Percentiles rank a stretch among this genome's conserved stretches.
phyloP scores from a whole-genome alignment of 2,329 filamentous ascomycete species.

The Ophiocordyceps australis region DNA sequence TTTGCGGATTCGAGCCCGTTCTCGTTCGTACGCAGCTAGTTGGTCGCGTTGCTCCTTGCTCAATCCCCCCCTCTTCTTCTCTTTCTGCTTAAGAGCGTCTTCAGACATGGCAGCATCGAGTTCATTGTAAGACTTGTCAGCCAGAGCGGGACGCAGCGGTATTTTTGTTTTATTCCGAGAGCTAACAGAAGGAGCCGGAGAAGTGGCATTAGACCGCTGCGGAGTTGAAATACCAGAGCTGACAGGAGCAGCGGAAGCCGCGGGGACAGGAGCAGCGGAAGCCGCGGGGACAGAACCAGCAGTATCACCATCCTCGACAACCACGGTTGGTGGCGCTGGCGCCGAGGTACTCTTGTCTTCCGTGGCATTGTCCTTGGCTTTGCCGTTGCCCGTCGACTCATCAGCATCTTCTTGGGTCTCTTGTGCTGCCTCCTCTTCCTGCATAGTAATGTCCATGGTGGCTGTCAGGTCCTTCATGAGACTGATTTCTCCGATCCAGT shows the following conservation, averaged over 20 bases:
- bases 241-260: no score
- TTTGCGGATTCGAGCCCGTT: conserved; percentile 67
- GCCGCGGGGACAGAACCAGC: conserved; percentile 11
- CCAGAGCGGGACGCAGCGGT: conserved; percentile 68
- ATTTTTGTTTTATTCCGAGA: conserved; percentile 33
- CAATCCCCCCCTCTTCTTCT: conserved; percentile 77
- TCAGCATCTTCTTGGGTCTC: conserved; percentile 21
- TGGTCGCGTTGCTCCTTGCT: conserved; percentile 89
- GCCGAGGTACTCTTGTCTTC: conserved; percentile 8
- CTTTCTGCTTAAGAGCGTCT: conserved; percentile 22
- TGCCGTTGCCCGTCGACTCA: conserved; percentile 39
- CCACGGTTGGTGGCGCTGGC: conserved; percentile 19
- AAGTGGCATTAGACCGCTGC: conserved; percentile 9
- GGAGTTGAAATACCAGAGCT: not conserved
- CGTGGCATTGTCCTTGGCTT: conserved; percentile 36
- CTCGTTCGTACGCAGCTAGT: conserved; percentile 70
- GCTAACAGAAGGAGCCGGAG: conserved; percentile 21
- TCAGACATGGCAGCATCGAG: conserved; percentile 52
- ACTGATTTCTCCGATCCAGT: conserved; percentile 96
- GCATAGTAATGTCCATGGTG: conserved; percentile 95
- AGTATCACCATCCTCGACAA: conserved; percentile 20
- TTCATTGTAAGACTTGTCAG: conserved; percentile 60
- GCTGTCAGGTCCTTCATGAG: conserved; percentile 97
- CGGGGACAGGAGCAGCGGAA: conserved; percentile 17
- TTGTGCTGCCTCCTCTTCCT: conserved; percentile 49